phyloP scores from a whole-genome alignment of 163 green algal species.

The Trebouxiophyceae sp. region DNA sequence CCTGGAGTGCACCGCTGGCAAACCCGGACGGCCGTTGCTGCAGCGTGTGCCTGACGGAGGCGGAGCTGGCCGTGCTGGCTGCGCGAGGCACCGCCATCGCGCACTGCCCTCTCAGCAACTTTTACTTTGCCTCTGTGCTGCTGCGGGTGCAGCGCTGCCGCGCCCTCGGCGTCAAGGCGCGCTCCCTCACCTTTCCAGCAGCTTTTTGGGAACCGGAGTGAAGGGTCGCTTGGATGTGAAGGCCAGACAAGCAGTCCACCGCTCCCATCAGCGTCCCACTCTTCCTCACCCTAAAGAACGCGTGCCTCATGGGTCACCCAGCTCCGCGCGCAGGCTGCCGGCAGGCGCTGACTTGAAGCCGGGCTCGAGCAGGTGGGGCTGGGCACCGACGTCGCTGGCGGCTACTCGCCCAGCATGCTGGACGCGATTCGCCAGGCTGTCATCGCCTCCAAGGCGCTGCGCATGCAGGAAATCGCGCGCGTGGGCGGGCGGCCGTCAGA shows the following conservation, averaged over 20 bases:
- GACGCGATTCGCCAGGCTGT: constrained; percentile 49
- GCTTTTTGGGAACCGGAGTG: too few species aligned
- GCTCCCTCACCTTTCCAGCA: too few species aligned
- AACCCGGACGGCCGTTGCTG: too few species aligned
- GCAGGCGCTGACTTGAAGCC: too few species aligned
- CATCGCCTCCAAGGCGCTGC: constrained; percentile 44
- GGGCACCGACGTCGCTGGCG: constrained; percentile 59
- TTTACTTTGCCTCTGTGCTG: constrained; percentile 30
- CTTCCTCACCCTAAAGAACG: too few species aligned
- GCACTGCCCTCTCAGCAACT: constrained; percentile 61
- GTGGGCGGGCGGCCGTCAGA: too few species aligned
- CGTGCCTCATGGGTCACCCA: too few species aligned
- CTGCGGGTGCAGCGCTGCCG: constrained; percentile 29
- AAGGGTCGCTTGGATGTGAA: too few species aligned
- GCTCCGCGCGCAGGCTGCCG: too few species aligned
- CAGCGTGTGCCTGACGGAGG: constrained; percentile 41
- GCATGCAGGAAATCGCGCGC: constrained; percentile 18
- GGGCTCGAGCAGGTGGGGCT: constrained; percentile 56
- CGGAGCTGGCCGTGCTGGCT: constrained; percentile 43
- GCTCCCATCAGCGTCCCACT: too few species aligned
- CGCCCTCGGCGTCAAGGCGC: constrained; percentile 16
- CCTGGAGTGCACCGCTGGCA: too few species aligned
- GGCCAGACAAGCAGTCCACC: too few species aligned
- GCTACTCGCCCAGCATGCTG: constrained; percentile 56
- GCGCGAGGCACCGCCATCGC: constrained; percentile 29